Conservation (phyloP, 768 basidiomycete genomes). For the Xerocomellus dryophilus region DNA sequence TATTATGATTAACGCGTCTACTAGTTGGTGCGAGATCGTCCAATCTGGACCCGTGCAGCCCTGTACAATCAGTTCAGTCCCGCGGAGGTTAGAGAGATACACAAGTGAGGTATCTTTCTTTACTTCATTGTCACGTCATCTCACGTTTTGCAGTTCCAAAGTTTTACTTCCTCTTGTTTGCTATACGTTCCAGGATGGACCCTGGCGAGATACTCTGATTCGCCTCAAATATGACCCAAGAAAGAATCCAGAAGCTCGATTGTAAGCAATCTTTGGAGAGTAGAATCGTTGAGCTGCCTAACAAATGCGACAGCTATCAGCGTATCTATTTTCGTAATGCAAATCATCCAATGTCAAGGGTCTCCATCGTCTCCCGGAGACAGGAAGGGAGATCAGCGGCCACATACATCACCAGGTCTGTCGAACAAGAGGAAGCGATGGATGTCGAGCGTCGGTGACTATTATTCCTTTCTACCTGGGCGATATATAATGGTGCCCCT, state of each 20-base stretch:
- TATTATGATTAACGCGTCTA: slow-evolving; percentile 2
- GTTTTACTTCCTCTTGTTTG: slow-evolving; percentile 73
- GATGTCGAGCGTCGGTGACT: slow-evolving; percentile 33
- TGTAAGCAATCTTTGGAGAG: slow-evolving; percentile 51
- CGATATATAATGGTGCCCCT: not conserved
- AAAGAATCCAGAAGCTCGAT: slow-evolving; percentile 62
- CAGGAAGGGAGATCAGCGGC: slow-evolving; percentile 40
- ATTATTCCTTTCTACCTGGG: not conserved
- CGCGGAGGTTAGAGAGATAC: slow-evolving; percentile 64
- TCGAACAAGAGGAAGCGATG: slow-evolving; percentile 33
- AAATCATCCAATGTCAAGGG: slow-evolving; percentile 74
- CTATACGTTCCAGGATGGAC: slow-evolving; percentile 91
- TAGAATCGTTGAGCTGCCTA: not conserved
- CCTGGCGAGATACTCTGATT: slow-evolving; percentile 88
- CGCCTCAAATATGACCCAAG: slow-evolving; percentile 90
- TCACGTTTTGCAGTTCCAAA: slow-evolving; percentile 59
- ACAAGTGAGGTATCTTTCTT: slow-evolving; percentile 53
- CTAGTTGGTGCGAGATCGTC: slow-evolving; percentile 72
- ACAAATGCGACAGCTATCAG: slow-evolving; percentile 69
- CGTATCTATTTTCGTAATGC: slow-evolving; percentile 87
- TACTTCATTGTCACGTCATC: not conserved
- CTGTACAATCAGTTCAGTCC: slow-evolving; percentile 78
- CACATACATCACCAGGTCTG: slow-evolving; percentile 28
- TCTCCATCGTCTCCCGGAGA: slow-evolving; percentile 70
- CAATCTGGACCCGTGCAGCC: slow-evolving; percentile 87